Percentiles rank a stretch among this genome's conserved stretches.
These are phyloP conservation scores for Epichloe aotearoae DNA, from an alignment of 2,329 filamentous ascomycete genomes.

Conservation along the genomic window DNA sequence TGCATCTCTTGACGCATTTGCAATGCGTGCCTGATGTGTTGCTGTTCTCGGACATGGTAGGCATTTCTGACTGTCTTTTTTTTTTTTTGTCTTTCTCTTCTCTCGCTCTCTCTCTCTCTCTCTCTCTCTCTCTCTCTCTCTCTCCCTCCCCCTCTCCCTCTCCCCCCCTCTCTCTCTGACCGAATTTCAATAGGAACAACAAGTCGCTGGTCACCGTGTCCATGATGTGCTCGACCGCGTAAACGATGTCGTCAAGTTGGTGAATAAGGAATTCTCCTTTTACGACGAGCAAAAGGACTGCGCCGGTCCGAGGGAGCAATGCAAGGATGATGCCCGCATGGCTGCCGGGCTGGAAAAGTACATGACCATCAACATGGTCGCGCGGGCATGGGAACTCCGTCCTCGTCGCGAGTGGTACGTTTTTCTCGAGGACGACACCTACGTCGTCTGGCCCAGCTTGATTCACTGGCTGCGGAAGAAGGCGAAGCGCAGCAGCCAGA, in stretches of 20 bases:
- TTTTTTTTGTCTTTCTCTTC: not conserved
- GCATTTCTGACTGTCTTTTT: not conserved
- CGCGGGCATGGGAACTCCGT: slow-evolving; percentile 40
- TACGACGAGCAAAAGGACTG: slow-evolving; percentile 33
- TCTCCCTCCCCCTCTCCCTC: not conserved
- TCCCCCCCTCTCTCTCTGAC: not conserved
- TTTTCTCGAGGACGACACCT: slow-evolving; percentile 44
- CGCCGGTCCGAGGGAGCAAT: slow-evolving; percentile 32
- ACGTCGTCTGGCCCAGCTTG: slow-evolving; percentile 41
- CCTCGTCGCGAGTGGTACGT: slow-evolving; percentile 44
- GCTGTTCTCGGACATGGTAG: slow-evolving; percentile 41
- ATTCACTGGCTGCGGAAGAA: slow-evolving; percentile 32
- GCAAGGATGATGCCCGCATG: slow-evolving; percentile 19
- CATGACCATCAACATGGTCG: slow-evolving; percentile 46
- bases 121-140: too few relatives aligned
- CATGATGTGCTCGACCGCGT: slow-evolving; percentile 29
- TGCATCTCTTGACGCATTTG: slow-evolving; percentile 40
- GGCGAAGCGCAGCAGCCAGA: slow-evolving; percentile 27
- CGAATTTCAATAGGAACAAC: slow-evolving; percentile 26
- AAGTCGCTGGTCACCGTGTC: slow-evolving; percentile 32
- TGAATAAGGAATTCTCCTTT: slow-evolving; percentile 31
- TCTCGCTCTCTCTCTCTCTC: not conserved
- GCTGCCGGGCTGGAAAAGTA: slow-evolving; percentile 47
- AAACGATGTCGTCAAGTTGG: slow-evolving; percentile 22
- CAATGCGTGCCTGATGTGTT: slow-evolving; percentile 41